Evolutionary conservation across 2,329 filamentous ascomycete species (phyloP), one percentile per base, ranked within the genome.

Genomic region (Neofusicoccum laricinum): DNA sequence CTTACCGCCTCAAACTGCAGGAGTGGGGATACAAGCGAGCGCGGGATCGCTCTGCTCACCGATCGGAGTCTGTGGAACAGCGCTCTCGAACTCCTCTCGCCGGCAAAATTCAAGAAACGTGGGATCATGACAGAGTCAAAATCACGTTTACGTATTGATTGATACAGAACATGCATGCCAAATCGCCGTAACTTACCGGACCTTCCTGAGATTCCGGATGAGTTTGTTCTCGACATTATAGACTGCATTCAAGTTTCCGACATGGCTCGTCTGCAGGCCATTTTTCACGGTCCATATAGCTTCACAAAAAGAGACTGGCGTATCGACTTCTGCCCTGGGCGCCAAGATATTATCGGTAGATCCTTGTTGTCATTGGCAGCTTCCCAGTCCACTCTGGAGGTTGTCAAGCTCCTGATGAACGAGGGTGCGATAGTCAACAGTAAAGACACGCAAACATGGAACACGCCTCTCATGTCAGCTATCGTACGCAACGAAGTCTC

Each of bases 11-110:
- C n/a, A 64, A 64, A 36, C 15, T 64, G 6, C 48, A 30, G 5
- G 63, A 64, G 36, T 64, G 51, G 51, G 51, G 43, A n/a, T 61
- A 61, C 25, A 64, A 64, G n/a, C 61, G 41, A 32, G 30, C 30
- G n/a, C 55, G 41, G 1, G 8, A 14, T 21, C 19, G 14, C 36
- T 30, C 51, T 3, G 36, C 15, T 11, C 19, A 21, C 15, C 36
- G 14, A 34, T 3, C 38, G 6, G 3, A 14, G 21, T 3, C 32
- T 12, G 15, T 5, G 4, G n/a, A 3, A 12, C 32, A 11, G 5
- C 30, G n/a, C n/a, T n/a, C 30, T 45, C n/a, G 38, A 38, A 38
- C 3, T 38, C 17, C 17, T 30, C 5, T 8, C n/a, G n/a, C 15
- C 5, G n/a, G 15, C 17, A 17, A 5, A 12, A 43, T 4, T 8